phyloP scores from a whole-genome alignment of 768 basidiomycete genomes.

The Phylloporus arenicola region DNA sequence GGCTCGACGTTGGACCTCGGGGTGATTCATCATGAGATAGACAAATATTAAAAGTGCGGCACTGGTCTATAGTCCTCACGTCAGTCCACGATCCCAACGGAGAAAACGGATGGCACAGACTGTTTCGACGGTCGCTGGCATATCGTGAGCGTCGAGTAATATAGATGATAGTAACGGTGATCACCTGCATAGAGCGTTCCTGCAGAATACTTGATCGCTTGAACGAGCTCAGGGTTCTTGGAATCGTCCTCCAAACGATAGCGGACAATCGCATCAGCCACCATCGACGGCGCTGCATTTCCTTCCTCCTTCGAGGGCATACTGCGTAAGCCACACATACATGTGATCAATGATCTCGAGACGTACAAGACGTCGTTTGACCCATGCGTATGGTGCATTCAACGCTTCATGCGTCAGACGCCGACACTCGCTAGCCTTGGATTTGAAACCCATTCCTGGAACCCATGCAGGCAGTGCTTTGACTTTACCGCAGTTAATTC shows the following conservation, averaged over 20 bases:
- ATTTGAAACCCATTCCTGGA: slow-evolving; percentile 23
- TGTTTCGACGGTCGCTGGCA: slow-evolving; percentile 28
- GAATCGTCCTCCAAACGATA: slow-evolving; percentile 5
- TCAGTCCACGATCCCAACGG: neutral
- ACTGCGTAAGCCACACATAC: neutral
- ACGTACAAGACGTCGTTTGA: slow-evolving; percentile 4
- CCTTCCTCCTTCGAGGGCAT: slow-evolving; percentile 5
- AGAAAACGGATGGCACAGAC: slow-evolving; percentile 15
- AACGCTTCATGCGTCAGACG: slow-evolving; percentile 1
- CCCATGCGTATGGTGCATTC: slow-evolving; percentile 13
- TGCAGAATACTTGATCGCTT: slow-evolving; percentile 15
- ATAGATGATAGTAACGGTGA: neutral
- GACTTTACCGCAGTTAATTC: slow-evolving; percentile 11
- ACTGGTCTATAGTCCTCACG: slow-evolving; percentile 17
- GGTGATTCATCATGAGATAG: slow-evolving; percentile 28
- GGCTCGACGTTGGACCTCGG: slow-evolving; percentile 24
- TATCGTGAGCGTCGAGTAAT: neutral
- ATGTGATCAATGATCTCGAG: neutral
- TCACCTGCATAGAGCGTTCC: slow-evolving; percentile 19
- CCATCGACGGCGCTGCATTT: slow-evolving; percentile 11
- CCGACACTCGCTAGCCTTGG: slow-evolving; percentile 8
- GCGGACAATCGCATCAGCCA: slow-evolving; percentile 10
- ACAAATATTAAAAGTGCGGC: slow-evolving; percentile 21
- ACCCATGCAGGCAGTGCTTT: slow-evolving; percentile 21
- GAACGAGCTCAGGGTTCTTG: slow-evolving; percentile 7